Base-by-base conservation (phyloP, 225 moss, liverwort and hornwort genomes). In the Marchantia polymorpha region DNA sequence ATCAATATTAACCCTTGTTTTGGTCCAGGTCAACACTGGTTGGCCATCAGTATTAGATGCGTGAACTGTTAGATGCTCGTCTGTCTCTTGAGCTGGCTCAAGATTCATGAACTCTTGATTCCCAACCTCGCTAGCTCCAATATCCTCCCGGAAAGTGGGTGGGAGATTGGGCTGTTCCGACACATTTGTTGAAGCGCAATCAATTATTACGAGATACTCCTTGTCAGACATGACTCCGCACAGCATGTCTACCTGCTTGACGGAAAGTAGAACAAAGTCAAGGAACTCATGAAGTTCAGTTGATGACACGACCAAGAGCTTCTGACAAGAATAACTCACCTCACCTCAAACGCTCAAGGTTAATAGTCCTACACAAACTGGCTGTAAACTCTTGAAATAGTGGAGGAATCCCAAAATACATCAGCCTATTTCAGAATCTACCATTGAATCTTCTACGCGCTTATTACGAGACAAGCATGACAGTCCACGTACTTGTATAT, bases 201-300 rank as follows among this genome's bases (percentile, higher is more conserved):
- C 96, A 65, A 89, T 91, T 75, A 97, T 97, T 19, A 97, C 96
- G 63, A 97, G 83, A 83, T 97, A 97, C 80, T 97, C 94, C 81
- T 94, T 93, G 81, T 97, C 93, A 48, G 96, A 92, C 93, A 97
- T 89, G 80, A 89, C 92, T 88, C 96, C 96, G 83, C 85, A 89
- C 72, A 97, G 78, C 88, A 92, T 89, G 67, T 93, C 92, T 80
- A 97, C 94, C 96, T 97, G 88, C 60, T 67, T 23, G 61, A 26
- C 12, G 6, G 27, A 39, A 75, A 31, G 53, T 17, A 58, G 19
- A 12, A 75, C 9, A n/a, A 75, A 58, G 64, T 64, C 25, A 59
- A 2, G 39, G 16, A 48, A 47, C 61, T 12, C 3, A 23, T 0
- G 22, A 23, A 61, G 16, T 23, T 22, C 10, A 8, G 49, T 23